phyloP scores from a whole-genome alignment of 1,284 basidiomycete species.

The Irpex sp. region DNA sequence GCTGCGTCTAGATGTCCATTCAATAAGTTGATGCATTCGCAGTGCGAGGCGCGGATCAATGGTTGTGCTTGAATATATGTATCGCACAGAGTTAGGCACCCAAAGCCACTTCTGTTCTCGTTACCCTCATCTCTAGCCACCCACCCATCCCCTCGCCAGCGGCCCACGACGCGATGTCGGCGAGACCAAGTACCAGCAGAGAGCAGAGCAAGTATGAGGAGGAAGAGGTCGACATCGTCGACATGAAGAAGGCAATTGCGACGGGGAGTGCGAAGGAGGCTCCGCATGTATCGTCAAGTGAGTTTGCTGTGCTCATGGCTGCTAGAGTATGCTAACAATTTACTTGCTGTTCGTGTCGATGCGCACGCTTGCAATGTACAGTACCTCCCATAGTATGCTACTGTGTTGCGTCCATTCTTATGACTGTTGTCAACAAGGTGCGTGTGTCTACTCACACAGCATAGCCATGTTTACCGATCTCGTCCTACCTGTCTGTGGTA shows the following conservation, averaged over 20 bases:
- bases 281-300: slow-evolving; percentile 36
- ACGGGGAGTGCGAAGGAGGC: slow-evolving; percentile 43
- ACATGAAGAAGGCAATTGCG: slow-evolving; percentile 60
- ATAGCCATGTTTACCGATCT: slow-evolving; percentile 1
- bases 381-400: slow-evolving; percentile 86
- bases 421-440: slow-evolving; percentile 99
- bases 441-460: slow-evolving; percentile 14
- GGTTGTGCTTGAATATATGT: no score
- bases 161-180: not conserved
- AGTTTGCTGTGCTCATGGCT: slow-evolving; percentile 13
- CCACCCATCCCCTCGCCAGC: not conserved
- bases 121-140: not conserved
- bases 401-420: slow-evolving; percentile 92
- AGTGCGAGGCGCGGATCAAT: not conserved
- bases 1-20: no score
- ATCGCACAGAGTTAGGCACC: no score
- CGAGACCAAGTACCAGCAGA: not conserved
- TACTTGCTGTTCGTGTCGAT: not conserved
- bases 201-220: slow-evolving; percentile 20
- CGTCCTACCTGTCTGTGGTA: no score
- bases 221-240: slow-evolving; percentile 44
- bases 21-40: no score
- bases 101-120: not conserved
- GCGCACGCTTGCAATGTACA: slow-evolving; percentile 21
- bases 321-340: not conserved